Percentiles rank a stretch among this genome's conserved stretches.
phyloP scores from a whole-genome alignment of 192 early-diverging fungal species.

The Entophlyctis helioformis region DNA sequence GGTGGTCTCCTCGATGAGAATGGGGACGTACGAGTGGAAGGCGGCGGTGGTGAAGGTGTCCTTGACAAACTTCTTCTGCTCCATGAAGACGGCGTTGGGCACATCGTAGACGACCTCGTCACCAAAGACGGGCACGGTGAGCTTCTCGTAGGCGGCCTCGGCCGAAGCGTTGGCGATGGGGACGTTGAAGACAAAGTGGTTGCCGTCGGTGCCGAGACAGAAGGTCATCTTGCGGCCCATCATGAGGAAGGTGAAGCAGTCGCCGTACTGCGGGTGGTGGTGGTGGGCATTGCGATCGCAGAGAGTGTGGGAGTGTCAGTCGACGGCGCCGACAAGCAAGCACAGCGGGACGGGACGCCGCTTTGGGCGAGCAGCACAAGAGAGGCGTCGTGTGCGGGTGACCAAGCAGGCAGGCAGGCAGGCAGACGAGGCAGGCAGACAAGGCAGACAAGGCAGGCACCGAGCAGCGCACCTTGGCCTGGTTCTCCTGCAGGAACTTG shows the following conservation, averaged over 20 bases:
- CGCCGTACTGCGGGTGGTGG: conserved; percentile 49
- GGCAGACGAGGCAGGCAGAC: neutral
- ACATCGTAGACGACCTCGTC: conserved; percentile 94
- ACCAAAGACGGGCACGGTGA: conserved; percentile 94
- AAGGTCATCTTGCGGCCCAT: conserved; percentile 83
- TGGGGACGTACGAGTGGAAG: conserved; percentile 78
- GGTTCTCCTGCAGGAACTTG: conserved; percentile 72
- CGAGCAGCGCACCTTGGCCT: conserved; percentile 33
- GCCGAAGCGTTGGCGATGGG: conserved; percentile 74
- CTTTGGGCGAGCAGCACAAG: too few species aligned
- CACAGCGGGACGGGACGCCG: too few species aligned
- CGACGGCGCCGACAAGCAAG: too few species aligned
- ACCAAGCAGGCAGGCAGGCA: neutral
- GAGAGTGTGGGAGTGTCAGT: too few species aligned
- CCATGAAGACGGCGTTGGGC: conserved; percentile 84
- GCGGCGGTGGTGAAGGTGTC: conserved; percentile 75
- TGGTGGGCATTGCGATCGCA: neutral
- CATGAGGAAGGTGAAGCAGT: conserved; percentile 88
- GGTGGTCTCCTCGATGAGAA: conserved; percentile 69
- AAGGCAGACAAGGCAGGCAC: neutral
- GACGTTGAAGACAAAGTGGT: conserved; percentile 94
- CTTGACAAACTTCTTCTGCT: conserved; percentile 96
- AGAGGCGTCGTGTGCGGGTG: too few species aligned
- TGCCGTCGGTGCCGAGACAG: conserved; percentile 81
- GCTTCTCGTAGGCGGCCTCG: conserved; percentile 82